A percentile compares a stretch with the other conserved stretches of the same genome.
These are phyloP conservation scores for Trametes cubensis DNA, from an alignment of 768 basidiomycete species.

Conservation along the genomic window DNA sequence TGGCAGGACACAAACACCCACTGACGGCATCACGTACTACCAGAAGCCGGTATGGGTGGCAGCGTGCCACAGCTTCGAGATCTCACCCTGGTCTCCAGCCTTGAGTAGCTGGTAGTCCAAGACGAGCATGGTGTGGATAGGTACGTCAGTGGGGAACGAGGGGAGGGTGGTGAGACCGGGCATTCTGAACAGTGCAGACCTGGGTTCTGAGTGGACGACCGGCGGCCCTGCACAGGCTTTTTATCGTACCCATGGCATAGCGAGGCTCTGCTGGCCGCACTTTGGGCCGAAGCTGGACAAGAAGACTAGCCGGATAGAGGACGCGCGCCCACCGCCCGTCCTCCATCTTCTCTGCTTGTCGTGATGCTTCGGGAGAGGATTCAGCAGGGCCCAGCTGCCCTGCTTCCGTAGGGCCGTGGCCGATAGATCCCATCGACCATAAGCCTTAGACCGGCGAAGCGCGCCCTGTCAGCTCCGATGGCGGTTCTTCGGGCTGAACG, in stretches of 20 bases:
- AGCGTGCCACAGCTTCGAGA: constrained; percentile 57
- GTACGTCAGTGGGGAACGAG: constrained; percentile 54
- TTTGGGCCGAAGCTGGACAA: constrained; percentile 10
- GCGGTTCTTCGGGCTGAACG: constrained; percentile 8
- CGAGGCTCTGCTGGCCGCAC: constrained; percentile 10
- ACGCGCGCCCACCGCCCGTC: constrained; percentile 14
- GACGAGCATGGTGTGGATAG: constrained; percentile 56
- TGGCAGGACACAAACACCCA: background rate
- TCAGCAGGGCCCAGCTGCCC: constrained; percentile 2
- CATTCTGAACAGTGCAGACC: constrained; percentile 31
- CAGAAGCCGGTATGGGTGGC: constrained; percentile 65
- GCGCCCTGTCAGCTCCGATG: constrained; percentile 7
- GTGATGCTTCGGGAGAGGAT: constrained; percentile 17
- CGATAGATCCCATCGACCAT: constrained; percentile 14
- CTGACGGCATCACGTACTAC: constrained; percentile 51
- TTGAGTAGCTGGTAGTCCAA: constrained; percentile 56
- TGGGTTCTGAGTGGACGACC: constrained; percentile 1
- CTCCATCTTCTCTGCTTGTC: constrained; percentile 10
- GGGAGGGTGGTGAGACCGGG: constrained; percentile 36
- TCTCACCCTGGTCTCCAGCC: constrained; percentile 45
- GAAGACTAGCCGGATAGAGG: constrained; percentile 22
- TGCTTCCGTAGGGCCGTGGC: constrained; percentile 16
- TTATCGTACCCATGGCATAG: constrained; percentile 13
- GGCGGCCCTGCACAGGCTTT: constrained; percentile 7
- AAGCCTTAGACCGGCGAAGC: background rate